Conservation (phyloP, 768 basidiomycete species). For the Pleurotus tuber-regium region DNA sequence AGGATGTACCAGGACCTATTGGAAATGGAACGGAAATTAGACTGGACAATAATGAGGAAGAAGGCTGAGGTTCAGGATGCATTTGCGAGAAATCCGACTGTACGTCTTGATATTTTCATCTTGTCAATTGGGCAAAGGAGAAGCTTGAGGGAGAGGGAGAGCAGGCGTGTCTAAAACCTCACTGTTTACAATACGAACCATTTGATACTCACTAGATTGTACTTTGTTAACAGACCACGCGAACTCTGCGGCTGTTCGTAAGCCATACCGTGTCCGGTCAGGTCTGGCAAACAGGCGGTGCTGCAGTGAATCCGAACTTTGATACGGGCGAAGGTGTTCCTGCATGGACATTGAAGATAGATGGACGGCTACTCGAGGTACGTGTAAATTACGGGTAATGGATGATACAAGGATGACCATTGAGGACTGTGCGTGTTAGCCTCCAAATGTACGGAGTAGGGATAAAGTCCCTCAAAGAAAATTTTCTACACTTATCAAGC, state of each 20-base stretch:
- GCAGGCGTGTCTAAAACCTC: too few relatives aligned
- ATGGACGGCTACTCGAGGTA: slow-evolving; percentile 84
- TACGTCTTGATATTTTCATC: slow-evolving; percentile 27
- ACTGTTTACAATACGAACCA: too few relatives aligned
- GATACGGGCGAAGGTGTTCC: slow-evolving; percentile 89
- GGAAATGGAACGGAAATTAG: slow-evolving; percentile 86
- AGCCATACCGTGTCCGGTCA: slow-evolving; percentile 88
- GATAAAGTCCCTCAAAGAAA: slow-evolving; percentile 67
- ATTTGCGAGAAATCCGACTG: slow-evolving; percentile 69
- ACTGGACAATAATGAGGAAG: slow-evolving; percentile 94
- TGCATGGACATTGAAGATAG: slow-evolving; percentile 84
- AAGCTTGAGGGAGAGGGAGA: too few relatives aligned
- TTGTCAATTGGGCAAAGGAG: too few relatives aligned
- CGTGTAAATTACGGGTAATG: slow-evolving; percentile 23
- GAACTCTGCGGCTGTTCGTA: slow-evolving; percentile 82
- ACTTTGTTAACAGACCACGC: slow-evolving; percentile 54
- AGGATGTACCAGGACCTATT: slow-evolving; percentile 83
- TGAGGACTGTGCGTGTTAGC: slow-evolving; percentile 30
- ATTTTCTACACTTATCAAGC: slow-evolving; percentile 83
- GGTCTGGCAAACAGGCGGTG: slow-evolving; percentile 71
- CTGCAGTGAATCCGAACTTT: slow-evolving; percentile 46
- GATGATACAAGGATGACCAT: neutral
- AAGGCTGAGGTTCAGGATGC: slow-evolving; percentile 89
- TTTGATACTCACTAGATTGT: neutral
- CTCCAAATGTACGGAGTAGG: slow-evolving; percentile 57